Percentiles rank a stretch among this genome's conserved stretches.
Conservation (phyloP, 1,139 yeast genomes). For the Blastobotrys malaysiensis region DNA sequence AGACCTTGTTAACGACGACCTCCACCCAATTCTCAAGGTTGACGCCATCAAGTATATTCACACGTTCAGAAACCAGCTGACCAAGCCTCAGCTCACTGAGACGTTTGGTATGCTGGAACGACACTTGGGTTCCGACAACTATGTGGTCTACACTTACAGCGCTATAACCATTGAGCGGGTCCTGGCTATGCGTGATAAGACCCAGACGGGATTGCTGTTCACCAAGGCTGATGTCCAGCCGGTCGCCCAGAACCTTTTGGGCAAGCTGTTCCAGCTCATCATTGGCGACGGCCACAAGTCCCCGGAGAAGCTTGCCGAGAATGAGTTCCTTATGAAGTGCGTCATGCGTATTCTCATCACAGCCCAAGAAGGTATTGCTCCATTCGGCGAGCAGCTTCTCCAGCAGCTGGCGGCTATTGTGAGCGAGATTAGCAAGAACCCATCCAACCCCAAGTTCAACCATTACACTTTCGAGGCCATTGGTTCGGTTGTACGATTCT, state of each 20-base stretch:
- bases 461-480: slow-evolving; percentile 89
- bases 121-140: slow-evolving; percentile 53
- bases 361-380: slow-evolving; percentile 56
- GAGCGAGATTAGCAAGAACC: slow-evolving; percentile 71
- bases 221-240: slow-evolving; percentile 63
- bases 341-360: slow-evolving; percentile 78
- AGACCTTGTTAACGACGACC: slow-evolving; percentile 54
- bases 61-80: slow-evolving; percentile 86
- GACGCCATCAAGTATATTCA: slow-evolving; percentile 91
- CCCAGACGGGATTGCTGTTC: slow-evolving; percentile 52
- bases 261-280: slow-evolving; percentile 62
- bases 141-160: slow-evolving; percentile 88
- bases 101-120: slow-evolving; percentile 76
- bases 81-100: slow-evolving; percentile 73
- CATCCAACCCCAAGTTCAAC: slow-evolving; percentile 89
- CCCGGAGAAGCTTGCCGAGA: slow-evolving; percentile 92
- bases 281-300: slow-evolving; percentile 47
- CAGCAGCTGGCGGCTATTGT: slow-evolving; percentile 67
- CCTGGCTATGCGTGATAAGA: slow-evolving; percentile 57
- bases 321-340: slow-evolving; percentile 87
- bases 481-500: slow-evolving; percentile 64
- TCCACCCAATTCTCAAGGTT: slow-evolving; percentile 57
- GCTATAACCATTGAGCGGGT: slow-evolving; percentile 90
- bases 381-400: slow-evolving; percentile 39
- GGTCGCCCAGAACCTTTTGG: slow-evolving; percentile 50